Evolutionary conservation across 2,329 filamentous ascomycete genomes (phyloP).

Genomic region (Dothistroma septosporum): DNA sequence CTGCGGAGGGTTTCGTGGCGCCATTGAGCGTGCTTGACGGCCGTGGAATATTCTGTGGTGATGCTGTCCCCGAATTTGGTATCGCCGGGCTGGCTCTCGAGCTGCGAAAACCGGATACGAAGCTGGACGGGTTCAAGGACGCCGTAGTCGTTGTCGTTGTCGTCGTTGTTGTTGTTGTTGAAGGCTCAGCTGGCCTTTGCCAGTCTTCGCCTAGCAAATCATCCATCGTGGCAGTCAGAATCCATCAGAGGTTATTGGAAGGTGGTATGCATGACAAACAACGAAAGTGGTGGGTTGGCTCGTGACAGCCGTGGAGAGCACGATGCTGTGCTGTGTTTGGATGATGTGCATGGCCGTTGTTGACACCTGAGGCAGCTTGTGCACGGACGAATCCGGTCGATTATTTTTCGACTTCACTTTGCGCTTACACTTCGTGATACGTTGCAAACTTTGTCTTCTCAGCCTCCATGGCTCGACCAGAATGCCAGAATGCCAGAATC

Average conservation of each 20-base stretch:
- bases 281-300: background rate
- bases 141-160: constrained; percentile 9
- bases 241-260: background rate
- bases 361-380: too few species aligned
- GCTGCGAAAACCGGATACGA: constrained; percentile 33
- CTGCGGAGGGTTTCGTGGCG: constrained; percentile 49
- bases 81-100: constrained; percentile 38
- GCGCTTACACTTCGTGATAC: too few species aligned
- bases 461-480: too few species aligned
- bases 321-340: background rate
- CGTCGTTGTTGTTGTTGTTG: constrained; percentile 11
- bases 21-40: constrained; percentile 40
- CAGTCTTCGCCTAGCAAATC: constrained; percentile 50
- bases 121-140: constrained; percentile 23
- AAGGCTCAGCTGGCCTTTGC: constrained; percentile 33
- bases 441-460: too few species aligned
- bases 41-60: constrained; percentile 32
- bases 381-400: too few species aligned
- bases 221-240: constrained; percentile 39
- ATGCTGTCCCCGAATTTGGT: constrained; percentile 35
- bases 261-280: background rate
- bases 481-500: too few species aligned
- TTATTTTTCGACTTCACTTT: background rate
- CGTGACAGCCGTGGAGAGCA: background rate
- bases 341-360: background rate